Base-by-base conservation (phyloP, 2,329 filamentous ascomycete species). In the Pyrenochaeta sp. region DNA sequence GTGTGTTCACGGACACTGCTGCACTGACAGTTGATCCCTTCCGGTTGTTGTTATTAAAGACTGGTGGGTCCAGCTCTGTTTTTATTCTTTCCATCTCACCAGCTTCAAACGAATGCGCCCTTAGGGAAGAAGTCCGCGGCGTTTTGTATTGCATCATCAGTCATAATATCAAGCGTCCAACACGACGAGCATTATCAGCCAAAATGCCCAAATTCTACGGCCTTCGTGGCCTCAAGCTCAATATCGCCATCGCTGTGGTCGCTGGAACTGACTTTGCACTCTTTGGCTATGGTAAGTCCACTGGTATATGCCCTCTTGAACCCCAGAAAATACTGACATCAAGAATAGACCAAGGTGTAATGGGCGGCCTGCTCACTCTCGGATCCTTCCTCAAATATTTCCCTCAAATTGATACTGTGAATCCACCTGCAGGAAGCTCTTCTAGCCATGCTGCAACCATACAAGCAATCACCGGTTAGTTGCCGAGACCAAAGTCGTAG, bases 181-280 rank as follows among this genome's bases (percentile, higher is more conserved):
- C n/a, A 47, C 42, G 12, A 10, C 28, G 28, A 22, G 5, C 7
- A 27, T 22, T 39, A 4, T 27, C 50, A 10, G 44, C 42, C 53
- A 61, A 50, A 25, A 66, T 68, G 67, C 69, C 71, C 57, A 79
- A 77, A 57, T 91, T 84, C 70, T 86, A 90, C 66, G 90, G 90
- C 75, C 83, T 91, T 60, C 83, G 83, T 54, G 90, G 90, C 79
- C 80, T 84, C 34, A 77, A 78, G 75, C 86, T 92, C 64, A 91
- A 78, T 47, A 90, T 80, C 83, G 89, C 89, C 52, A 86, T 92
- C 66, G 87, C 87, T 61, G 78, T 88, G n/a, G 85, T 92, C 68
- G 90, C 90, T 56, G 90, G 90, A 69, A 85, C 88, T 49, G 89
- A 91, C 76, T 91, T 91, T 72, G 80, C 91, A 62, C 77, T 83